Evolutionary conservation across 352 stramenopile genomes (phyloP).

Genomic region (Pythium aquatile): DNA sequence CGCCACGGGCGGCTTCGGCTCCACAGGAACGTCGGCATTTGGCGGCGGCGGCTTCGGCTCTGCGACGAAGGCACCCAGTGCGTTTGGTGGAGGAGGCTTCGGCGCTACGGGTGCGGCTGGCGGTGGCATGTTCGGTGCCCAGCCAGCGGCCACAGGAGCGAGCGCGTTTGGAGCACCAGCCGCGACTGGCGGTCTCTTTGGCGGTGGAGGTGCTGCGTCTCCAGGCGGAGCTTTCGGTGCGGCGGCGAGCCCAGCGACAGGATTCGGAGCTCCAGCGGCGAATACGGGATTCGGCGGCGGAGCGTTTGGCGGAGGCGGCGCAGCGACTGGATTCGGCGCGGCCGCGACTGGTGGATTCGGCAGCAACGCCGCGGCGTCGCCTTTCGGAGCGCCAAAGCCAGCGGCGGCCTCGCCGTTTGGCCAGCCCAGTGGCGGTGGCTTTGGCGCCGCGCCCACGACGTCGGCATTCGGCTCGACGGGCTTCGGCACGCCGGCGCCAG

Average conservation of each 20-base stretch:
- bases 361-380: constrained; percentile 34
- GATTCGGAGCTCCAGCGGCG: constrained; percentile 14
- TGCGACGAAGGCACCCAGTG: constrained; percentile 20
- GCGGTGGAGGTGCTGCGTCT: not conserved
- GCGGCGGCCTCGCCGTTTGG: constrained; percentile 62
- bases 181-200: constrained; percentile 27
- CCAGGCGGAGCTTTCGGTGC: constrained; percentile 3
- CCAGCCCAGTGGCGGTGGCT: constrained; percentile 36
- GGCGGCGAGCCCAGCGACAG: constrained; percentile 3
- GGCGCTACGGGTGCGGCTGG: constrained; percentile 29
- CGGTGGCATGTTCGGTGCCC: constrained; percentile 31
- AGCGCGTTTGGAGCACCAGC: constrained; percentile 37
- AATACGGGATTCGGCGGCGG: not conserved
- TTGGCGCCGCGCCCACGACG: constrained; percentile 31
- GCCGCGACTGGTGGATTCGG: constrained; percentile 29
- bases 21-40: constrained; percentile 39
- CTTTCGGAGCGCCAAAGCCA: constrained; percentile 52
- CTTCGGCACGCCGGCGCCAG: constrained; percentile 38
- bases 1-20: constrained; percentile 40
- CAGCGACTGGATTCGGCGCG: constrained; percentile 23
- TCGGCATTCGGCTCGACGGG: constrained; percentile 30
- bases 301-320: constrained; percentile 15
- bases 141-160: constrained; percentile 23
- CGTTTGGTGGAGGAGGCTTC: constrained; percentile 33
- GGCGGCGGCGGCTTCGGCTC: constrained; percentile 32